These are phyloP conservation scores for Monosporascus sp. DNA, from an alignment of 2,329 filamentous ascomycete genomes.

Conservation along the genomic window DNA sequence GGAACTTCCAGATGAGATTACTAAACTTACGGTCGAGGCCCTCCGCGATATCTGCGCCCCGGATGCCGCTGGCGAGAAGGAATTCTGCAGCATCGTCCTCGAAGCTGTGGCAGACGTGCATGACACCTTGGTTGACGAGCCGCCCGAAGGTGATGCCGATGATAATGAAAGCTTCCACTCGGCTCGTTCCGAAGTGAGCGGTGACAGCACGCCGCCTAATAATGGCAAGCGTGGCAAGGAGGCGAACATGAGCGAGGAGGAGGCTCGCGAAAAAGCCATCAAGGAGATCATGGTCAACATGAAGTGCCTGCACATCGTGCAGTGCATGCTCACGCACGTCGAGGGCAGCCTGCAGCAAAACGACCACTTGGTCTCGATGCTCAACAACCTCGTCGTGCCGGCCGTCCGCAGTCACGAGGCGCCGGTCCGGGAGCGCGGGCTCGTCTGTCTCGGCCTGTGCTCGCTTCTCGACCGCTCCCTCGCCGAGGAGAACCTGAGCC, in stretches of 20 bases:
- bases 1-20: slow-evolving; percentile 86
- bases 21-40: slow-evolving; percentile 78
- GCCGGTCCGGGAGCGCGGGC: slow-evolving; percentile 82
- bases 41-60: slow-evolving; percentile 77
- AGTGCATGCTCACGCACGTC: slow-evolving; percentile 95
- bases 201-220: slow-evolving; percentile 51
- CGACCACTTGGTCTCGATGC: slow-evolving; percentile 88
- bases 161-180: slow-evolving; percentile 87
- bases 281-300: slow-evolving; percentile 95
- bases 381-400: slow-evolving; percentile 94
- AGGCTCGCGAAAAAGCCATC: slow-evolving; percentile 68
- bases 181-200: slow-evolving; percentile 77
- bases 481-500: slow-evolving; percentile 81
- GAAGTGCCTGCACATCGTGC: slow-evolving; percentile 95
- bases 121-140: slow-evolving; percentile 78
- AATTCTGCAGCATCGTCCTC: slow-evolving; percentile 79
- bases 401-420: slow-evolving; percentile 91
- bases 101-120: slow-evolving; percentile 96
- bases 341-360: slow-evolving; percentile 83
- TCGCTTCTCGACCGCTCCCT: slow-evolving; percentile 87
- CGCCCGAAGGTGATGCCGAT: slow-evolving; percentile 35
- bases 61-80: slow-evolving; percentile 67
- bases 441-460: slow-evolving; percentile 85
- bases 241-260: slow-evolving; percentile 53
- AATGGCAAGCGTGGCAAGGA: slow-evolving; percentile 35